Conservation (phyloP, 306 rosid genomes). For the Vicia sativa region DNA sequence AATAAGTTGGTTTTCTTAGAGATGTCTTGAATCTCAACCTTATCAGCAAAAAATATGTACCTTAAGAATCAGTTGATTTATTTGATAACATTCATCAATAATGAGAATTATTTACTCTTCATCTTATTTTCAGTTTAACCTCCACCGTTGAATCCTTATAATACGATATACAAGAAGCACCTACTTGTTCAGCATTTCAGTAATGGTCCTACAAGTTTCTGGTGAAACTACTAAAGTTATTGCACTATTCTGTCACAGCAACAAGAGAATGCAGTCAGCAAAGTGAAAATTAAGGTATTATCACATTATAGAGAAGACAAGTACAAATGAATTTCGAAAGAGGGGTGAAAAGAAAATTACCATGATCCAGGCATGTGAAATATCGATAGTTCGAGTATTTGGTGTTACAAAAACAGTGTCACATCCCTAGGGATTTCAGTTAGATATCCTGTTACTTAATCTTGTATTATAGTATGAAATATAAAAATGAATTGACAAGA, state of each 20-base stretch:
- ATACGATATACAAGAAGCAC: slow-evolving; percentile 40
- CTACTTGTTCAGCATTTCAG: slow-evolving; percentile 80
- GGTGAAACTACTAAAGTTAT: slow-evolving; percentile 71
- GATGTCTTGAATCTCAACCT: slow-evolving; percentile 90
- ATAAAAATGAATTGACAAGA: slow-evolving; percentile 46
- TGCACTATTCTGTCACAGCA: slow-evolving; percentile 69
- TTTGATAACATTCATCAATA: slow-evolving; percentile 34
- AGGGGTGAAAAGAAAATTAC: slow-evolving; percentile 46
- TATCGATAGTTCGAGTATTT: slow-evolving; percentile 95
- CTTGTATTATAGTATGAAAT: slow-evolving; percentile 56
- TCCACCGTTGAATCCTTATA: slow-evolving; percentile 6
- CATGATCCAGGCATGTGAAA: slow-evolving; percentile 92
- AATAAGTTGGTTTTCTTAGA: slow-evolving; percentile 78
- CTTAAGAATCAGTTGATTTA: slow-evolving; percentile 44
- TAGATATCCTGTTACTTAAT: slow-evolving; percentile 72
- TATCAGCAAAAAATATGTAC: slow-evolving; percentile 87
- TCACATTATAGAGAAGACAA: slow-evolving; percentile 32
- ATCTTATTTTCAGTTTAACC: slow-evolving; percentile 8
- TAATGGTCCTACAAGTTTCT: slow-evolving; percentile 57
- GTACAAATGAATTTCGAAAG: slow-evolving; percentile 11
- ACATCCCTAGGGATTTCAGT: slow-evolving; percentile 88
- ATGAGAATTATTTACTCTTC: slow-evolving; percentile 14
- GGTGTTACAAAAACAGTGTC: slow-evolving; percentile 96
- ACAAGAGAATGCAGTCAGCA: slow-evolving; percentile 31
- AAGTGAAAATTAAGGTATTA: slow-evolving; percentile 11